Conservation (phyloP, 2,329 filamentous ascomycete genomes). For the Fusarium oligoseptatum region DNA sequence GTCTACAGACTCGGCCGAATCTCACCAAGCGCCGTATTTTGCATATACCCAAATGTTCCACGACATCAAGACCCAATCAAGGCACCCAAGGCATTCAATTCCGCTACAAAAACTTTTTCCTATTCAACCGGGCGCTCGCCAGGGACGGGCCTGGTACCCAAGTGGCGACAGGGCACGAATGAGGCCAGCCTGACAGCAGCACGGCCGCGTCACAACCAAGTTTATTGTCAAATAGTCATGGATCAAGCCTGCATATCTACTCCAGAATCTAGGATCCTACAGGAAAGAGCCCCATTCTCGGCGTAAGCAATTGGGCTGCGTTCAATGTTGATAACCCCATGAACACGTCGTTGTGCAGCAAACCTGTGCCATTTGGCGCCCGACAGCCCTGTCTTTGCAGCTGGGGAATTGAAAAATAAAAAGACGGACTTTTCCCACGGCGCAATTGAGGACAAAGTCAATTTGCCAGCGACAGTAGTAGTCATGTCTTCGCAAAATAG, state of each 20-base stretch:
- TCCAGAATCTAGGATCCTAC: neutral
- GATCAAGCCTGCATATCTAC: conserved; percentile 1
- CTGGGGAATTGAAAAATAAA: neutral
- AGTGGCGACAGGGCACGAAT: conserved; percentile 24
- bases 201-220: conserved; percentile 16
- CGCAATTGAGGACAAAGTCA: neutral
- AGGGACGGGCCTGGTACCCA: neutral
- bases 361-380: conserved; percentile 4
- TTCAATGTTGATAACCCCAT: neutral
- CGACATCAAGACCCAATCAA: neutral
- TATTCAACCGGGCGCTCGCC: neutral
- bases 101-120: neutral
- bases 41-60: neutral
- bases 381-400: conserved; percentile 6
- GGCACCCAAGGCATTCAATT: neutral
- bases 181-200: conserved; percentile 27
- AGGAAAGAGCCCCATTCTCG: neutral
- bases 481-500: conserved; percentile 24
- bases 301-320: conserved; percentile 12
- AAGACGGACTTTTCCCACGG: neutral
- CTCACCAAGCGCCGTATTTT: neutral
- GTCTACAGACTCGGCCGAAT: neutral
- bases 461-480: neutral
- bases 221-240: conserved; percentile 4
- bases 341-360: conserved; percentile 26